Evolutionary conservation across 352 stramenopile genomes (phyloP).

Genomic region (Halophytophthora batemanensis): DNA sequence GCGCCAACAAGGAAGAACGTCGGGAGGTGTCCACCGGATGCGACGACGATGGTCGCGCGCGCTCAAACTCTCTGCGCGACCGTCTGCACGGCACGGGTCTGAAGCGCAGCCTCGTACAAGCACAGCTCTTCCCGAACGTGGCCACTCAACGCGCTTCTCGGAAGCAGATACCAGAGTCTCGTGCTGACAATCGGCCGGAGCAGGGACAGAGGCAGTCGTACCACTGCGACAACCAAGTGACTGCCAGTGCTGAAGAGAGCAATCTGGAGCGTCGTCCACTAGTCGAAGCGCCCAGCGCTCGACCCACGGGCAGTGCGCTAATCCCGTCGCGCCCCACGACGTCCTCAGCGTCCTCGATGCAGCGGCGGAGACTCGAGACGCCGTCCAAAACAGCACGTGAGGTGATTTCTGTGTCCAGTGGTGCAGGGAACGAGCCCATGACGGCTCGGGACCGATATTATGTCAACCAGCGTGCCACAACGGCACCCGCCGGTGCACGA

Average conservation of each 20-base stretch:
- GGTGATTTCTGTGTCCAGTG: background rate
- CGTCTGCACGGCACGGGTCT: slow-evolving; percentile 59
- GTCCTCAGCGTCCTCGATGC: slow-evolving; percentile 16
- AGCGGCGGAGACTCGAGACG: slow-evolving; percentile 10
- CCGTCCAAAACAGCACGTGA: slow-evolving; percentile 22
- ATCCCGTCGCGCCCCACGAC: slow-evolving; percentile 52
- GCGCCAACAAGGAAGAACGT: background rate
- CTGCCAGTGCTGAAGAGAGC: slow-evolving; percentile 2
- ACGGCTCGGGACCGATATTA: slow-evolving; percentile 63
- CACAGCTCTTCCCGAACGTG: slow-evolving; percentile 39
- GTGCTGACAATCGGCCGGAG: too few relatives aligned
- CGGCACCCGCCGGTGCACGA: slow-evolving; percentile 21
- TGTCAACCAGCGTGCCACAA: slow-evolving; percentile 45
- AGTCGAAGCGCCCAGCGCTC: slow-evolving; percentile 23
- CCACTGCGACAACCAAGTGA: slow-evolving; percentile 11
- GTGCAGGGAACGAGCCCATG: slow-evolving; percentile 38
- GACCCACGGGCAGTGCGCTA: slow-evolving; percentile 27
- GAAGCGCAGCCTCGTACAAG: slow-evolving; percentile 54
- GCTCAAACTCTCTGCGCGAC: slow-evolving; percentile 20
- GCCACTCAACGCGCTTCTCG: background rate
- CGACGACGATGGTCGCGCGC: background rate
- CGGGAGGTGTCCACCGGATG: too few relatives aligned
- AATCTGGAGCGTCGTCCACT: slow-evolving; percentile 22
- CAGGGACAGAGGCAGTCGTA: background rate
- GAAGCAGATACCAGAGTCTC: slow-evolving; percentile 1